These are phyloP conservation scores for Pseudozyma hubeiensis DNA, from an alignment of 1,284 basidiomycete species.

Conservation along the genomic window DNA sequence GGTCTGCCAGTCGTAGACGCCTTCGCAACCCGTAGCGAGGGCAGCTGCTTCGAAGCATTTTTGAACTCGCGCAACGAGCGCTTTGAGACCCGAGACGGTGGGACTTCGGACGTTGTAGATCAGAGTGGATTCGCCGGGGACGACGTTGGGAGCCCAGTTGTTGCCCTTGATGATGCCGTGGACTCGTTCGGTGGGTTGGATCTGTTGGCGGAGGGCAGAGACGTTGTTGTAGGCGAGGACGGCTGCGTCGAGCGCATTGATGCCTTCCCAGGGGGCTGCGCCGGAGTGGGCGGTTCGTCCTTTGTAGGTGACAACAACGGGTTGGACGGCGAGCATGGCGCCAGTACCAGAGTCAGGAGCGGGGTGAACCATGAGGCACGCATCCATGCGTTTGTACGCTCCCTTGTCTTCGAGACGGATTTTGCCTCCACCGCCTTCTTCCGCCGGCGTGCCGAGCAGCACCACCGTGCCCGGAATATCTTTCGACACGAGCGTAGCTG, in stretches of 20 bases:
- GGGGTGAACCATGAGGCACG: conserved; percentile 77
- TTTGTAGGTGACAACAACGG: conserved; percentile 47
- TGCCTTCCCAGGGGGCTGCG: conserved; percentile 81
- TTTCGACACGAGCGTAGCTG: conserved; percentile 75
- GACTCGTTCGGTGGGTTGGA: conserved; percentile 74
- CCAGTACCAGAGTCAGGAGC: conserved; percentile 71
- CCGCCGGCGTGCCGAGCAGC: conserved; percentile 87
- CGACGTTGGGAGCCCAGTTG: conserved; percentile 72
- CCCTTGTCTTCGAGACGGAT: conserved; percentile 78
- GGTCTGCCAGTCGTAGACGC: conserved; percentile 70
- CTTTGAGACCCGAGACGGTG: conserved; percentile 73
- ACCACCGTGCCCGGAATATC: conserved; percentile 79
- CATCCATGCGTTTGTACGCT: conserved; percentile 81
- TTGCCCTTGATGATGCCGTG: conserved; percentile 69
- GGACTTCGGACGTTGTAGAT: conserved; percentile 78
- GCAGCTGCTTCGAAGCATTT: conserved; percentile 80
- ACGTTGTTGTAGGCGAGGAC: conserved; percentile 81
- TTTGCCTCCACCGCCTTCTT: conserved; percentile 84
- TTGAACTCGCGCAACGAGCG: conserved; percentile 73
- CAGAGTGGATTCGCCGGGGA: conserved; percentile 81
- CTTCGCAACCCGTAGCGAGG: conserved; percentile 77
- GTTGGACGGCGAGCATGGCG: conserved; percentile 72
- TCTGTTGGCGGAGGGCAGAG: conserved; percentile 80
- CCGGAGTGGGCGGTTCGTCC: conserved; percentile 63
- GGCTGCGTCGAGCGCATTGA: conserved; percentile 85